Conservation (phyloP, 2,329 filamentous ascomycete genomes). For the Coccinonectria pachysandricola region DNA sequence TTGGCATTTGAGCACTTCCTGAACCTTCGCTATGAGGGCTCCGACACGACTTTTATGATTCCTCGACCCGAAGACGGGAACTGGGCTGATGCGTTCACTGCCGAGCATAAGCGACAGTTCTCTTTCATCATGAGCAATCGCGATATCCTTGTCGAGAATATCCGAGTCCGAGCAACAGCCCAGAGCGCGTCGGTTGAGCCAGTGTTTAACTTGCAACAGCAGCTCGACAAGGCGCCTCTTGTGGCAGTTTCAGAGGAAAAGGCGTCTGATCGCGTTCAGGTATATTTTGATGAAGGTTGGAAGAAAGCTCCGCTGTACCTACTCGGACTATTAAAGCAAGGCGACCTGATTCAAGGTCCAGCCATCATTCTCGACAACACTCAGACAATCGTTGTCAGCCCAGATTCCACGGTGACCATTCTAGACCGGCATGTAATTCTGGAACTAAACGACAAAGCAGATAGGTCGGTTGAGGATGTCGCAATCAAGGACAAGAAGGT, state of each 20-base stretch:
- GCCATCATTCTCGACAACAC: constrained; percentile 60
- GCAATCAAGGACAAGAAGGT: no score
- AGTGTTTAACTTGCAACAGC: constrained; percentile 1
- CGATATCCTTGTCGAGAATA: constrained; percentile 15
- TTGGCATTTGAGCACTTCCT: constrained; percentile 30
- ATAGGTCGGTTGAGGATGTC: no score
- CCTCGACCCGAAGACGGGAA: constrained; percentile 24
- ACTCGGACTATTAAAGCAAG: constrained; percentile 3
- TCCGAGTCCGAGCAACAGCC: constrained; percentile 2
- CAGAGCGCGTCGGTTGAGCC: constrained; percentile 3
- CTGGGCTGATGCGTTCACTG: constrained; percentile 8
- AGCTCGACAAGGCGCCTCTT: neutral
- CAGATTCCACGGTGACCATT: constrained; percentile 17
- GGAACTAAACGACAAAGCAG: no score
- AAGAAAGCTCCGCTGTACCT: no score
- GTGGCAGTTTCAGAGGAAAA: neutral
- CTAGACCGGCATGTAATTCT: constrained; percentile 18
- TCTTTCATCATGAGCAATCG: neutral
- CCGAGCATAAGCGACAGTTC: neutral
- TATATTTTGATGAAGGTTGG: constrained; percentile 1
- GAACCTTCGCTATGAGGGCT: constrained; percentile 37
- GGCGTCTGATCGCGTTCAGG: constrained; percentile 1
- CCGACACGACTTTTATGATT: constrained; percentile 30
- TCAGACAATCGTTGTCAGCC: constrained; percentile 62
- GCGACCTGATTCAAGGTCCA: constrained; percentile 34